Percentiles rank a stretch among this genome's conserved stretches.
phyloP scores from a whole-genome alignment of 2,329 filamentous ascomycete species.

The Pestalotiopsis sp. region DNA sequence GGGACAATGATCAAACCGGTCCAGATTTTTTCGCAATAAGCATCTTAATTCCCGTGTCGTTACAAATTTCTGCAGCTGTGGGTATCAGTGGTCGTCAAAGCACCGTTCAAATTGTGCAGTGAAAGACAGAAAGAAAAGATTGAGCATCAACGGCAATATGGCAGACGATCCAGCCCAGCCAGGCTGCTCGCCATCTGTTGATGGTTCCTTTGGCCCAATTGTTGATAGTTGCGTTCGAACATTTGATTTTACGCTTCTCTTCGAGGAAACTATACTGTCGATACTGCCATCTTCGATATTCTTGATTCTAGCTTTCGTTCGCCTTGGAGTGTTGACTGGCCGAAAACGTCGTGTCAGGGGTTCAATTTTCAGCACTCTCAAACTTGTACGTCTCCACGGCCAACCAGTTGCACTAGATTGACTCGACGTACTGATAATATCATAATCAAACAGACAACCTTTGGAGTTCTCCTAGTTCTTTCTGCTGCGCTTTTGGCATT shows the following conservation, averaged over 20 bases:
- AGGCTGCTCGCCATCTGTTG: constrained; percentile 5
- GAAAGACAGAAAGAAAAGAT: not conserved
- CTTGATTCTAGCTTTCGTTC: constrained; percentile 17
- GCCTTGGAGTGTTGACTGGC: constrained; percentile 11
- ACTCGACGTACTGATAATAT: not conserved
- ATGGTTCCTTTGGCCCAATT: constrained; percentile 11
- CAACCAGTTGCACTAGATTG: not conserved
- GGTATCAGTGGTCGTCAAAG: not conserved
- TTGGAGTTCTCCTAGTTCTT: constrained; percentile 1
- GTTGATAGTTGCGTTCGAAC: constrained; percentile 11
- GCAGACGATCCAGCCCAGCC: not conserved
- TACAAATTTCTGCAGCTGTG: not conserved
- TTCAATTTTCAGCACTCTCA: not conserved
- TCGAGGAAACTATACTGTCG: constrained; percentile 28
- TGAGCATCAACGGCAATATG: not conserved
- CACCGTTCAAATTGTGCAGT: not conserved
- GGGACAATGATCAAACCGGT: not conserved
- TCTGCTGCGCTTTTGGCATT: constrained; percentile 5
- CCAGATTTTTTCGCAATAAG: not conserved
- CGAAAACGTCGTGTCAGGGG: constrained; percentile 1
- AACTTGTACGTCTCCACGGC: constrained; percentile 5
- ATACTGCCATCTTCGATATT: constrained; percentile 25
- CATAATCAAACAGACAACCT: not conserved
- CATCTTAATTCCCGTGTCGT: not conserved
- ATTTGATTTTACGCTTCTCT: constrained; percentile 29